Conservation (phyloP, 2,329 filamentous ascomycete genomes). For the Didymellaceae sp. region DNA sequence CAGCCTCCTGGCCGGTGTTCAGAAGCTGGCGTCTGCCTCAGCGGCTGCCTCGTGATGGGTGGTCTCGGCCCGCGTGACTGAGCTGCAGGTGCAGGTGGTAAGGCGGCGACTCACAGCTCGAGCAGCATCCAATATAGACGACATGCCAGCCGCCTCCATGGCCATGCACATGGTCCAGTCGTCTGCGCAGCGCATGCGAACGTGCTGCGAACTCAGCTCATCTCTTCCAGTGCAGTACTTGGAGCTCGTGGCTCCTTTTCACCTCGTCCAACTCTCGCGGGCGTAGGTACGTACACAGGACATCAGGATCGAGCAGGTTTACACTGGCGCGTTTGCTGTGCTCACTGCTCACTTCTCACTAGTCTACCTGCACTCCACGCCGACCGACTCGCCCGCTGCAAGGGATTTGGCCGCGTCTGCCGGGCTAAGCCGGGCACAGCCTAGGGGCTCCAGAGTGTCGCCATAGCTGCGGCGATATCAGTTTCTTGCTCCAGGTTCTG, state of each 20-base stretch:
- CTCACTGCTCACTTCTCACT: not conserved
- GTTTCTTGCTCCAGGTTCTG: slow-evolving; percentile 22
- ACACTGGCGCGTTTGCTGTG: too few species aligned
- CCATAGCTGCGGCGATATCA: slow-evolving; percentile 23
- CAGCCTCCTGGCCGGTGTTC: not conserved
- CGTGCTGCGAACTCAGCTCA: not conserved
- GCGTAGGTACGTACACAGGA: too few species aligned
- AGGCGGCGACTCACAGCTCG: slow-evolving; percentile 3
- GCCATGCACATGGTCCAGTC: not conserved
- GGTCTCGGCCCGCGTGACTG: slow-evolving; percentile 10
- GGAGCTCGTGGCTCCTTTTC: too few species aligned
- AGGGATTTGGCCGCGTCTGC: slow-evolving; percentile 6
- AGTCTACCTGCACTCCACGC: not conserved
- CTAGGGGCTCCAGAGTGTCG: slow-evolving; percentile 23
- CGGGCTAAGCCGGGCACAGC: slow-evolving; percentile 25
- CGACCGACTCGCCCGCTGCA: slow-evolving; percentile 17
- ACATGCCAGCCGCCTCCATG: not conserved
- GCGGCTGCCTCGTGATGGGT: slow-evolving; percentile 8
- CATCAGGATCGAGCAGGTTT: too few species aligned
- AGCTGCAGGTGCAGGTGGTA: slow-evolving; percentile 1
- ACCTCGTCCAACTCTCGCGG: too few species aligned
- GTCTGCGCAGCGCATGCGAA: not conserved
- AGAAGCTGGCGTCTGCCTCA: not conserved
- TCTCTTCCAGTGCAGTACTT: not conserved
- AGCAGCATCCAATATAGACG: not conserved